phyloP scores from a whole-genome alignment of 495 filamentous ascomycete genomes.

The Corynascus novoguineensis region DNA sequence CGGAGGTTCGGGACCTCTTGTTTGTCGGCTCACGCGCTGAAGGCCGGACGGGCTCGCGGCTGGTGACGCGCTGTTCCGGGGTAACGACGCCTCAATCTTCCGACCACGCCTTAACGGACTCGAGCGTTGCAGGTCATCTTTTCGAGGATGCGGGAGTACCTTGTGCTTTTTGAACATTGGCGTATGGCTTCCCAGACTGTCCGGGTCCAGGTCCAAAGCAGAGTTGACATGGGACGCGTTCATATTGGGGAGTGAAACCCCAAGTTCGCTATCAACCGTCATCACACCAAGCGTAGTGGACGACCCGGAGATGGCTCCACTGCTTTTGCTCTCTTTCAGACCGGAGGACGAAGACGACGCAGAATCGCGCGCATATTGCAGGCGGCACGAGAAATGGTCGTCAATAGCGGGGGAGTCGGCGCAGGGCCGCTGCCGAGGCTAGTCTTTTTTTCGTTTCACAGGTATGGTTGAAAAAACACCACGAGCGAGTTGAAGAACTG shows the following conservation, averaged over 20 bases:
- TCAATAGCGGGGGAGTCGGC: not conserved
- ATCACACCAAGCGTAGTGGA: constrained; percentile 5
- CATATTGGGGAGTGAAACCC: constrained; percentile 21
- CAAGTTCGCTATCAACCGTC: constrained; percentile 21
- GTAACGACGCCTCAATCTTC: constrained; percentile 19
- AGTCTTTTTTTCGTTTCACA: not conserved
- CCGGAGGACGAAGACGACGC: not conserved
- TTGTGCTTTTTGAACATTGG: constrained; percentile 52
- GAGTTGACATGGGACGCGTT: constrained; percentile 21
- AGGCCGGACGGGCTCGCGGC: constrained; percentile 17
- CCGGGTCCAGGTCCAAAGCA: constrained; percentile 14
- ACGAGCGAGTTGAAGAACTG: not conserved
- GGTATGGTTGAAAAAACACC: not conserved
- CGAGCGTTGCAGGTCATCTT: constrained; percentile 22
- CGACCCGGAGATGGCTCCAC: not conserved
- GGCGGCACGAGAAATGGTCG: not conserved
- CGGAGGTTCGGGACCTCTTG: constrained; percentile 40
- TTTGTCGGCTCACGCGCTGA: constrained; percentile 30
- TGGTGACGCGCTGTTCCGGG: constrained; percentile 24
- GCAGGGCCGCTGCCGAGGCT: not conserved
- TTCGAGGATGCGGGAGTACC: constrained; percentile 47
- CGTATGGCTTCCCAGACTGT: constrained; percentile 23
- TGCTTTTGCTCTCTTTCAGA: constrained; percentile 6
- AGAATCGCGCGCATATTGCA: constrained; percentile 22
- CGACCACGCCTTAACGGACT: constrained; percentile 14